phyloP scores from a whole-genome alignment of 306 rosid genomes.

The Vicia faba region DNA sequence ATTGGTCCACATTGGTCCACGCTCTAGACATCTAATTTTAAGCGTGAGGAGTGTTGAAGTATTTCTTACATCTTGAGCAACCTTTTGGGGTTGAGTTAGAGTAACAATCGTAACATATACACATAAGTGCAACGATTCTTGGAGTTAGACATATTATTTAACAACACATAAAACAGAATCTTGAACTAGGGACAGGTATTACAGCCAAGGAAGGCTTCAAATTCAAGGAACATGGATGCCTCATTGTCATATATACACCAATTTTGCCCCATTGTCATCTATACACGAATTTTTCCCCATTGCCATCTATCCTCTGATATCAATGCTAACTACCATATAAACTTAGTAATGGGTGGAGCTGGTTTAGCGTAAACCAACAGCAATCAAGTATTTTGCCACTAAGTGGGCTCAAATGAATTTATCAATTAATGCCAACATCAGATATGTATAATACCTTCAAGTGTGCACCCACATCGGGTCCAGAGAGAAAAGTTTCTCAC shows the following conservation, averaged over 20 bases:
- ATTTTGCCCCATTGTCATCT: background rate
- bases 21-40: background rate
- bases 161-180: slow-evolving; percentile 11
- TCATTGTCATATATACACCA: too few species aligned
- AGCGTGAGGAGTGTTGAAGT: background rate
- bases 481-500: slow-evolving; percentile 66
- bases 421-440: slow-evolving; percentile 3
- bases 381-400: background rate
- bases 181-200: background rate
- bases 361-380: slow-evolving; percentile 12
- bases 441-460: slow-evolving; percentile 52
- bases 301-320: background rate
- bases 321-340: background rate
- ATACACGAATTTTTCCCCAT: background rate
- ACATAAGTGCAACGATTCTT: background rate
- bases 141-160: background rate
- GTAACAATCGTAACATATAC: background rate
- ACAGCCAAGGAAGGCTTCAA: slow-evolving; percentile 1
- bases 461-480: slow-evolving; percentile 68
- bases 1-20: background rate
- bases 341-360: background rate
- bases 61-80: background rate
- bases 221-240: slow-evolving; percentile 9
- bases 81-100: background rate
- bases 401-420: background rate